phyloP scores from a whole-genome alignment of 2,329 filamentous ascomycete genomes.

The Lecanoromycetidae sp. region DNA sequence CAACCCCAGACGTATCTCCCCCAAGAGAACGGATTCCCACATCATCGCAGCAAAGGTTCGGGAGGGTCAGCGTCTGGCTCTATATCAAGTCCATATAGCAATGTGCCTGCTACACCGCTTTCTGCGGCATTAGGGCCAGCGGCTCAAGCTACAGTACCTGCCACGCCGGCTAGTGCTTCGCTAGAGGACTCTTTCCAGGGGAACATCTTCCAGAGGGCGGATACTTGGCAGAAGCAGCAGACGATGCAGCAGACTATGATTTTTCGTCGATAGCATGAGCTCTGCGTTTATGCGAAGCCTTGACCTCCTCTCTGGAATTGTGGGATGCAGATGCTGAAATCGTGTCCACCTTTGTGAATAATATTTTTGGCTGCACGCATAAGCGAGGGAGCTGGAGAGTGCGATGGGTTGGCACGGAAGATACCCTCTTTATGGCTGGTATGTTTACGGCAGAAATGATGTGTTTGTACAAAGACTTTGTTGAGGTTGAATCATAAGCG shows the following conservation, averaged over 20 bases:
- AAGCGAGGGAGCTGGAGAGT: conserved; percentile 8
- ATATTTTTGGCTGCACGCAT: not conserved
- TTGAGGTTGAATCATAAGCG: not conserved
- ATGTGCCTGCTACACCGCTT: conserved; percentile 72
- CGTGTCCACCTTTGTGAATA: not conserved
- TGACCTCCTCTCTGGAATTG: too few species aligned
- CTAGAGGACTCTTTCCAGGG: conserved; percentile 38
- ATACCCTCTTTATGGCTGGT: not conserved
- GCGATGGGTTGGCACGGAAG: not conserved
- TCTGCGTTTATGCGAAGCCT: too few species aligned
- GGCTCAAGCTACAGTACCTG: conserved; percentile 10
- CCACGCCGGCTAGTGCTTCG: conserved; percentile 35
- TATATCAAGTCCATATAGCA: conserved; percentile 36
- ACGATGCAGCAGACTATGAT: conserved; percentile 34
- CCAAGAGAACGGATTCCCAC: conserved; percentile 23
- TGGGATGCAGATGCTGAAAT: too few species aligned
- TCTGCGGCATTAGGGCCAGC: conserved; percentile 63
- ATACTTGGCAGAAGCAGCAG: conserved; percentile 35
- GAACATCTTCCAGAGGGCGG: conserved; percentile 38
- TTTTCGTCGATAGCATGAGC: too few species aligned
- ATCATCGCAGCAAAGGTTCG: conserved; percentile 10
- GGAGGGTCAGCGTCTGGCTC: conserved; percentile 16
- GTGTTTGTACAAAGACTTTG: too few species aligned
- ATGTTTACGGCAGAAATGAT: too few species aligned
- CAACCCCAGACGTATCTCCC: conserved; percentile 16